Base-by-base conservation (phyloP, 805 yeast genomes). In the Nakazawaea holstii region DNA sequence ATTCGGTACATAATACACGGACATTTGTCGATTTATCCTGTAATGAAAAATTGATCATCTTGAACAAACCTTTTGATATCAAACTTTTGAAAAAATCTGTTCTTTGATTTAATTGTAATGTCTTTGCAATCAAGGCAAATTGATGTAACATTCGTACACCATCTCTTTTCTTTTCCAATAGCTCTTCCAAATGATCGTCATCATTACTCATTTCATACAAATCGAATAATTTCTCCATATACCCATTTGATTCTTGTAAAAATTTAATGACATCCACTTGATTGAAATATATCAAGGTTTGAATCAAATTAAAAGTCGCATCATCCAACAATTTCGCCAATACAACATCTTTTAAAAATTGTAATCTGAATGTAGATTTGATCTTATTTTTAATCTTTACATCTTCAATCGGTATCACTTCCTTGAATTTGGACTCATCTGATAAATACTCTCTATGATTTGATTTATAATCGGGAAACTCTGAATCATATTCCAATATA, bases 401-500 rank as follows among this genome's bases (percentile, higher is more conserved):
- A 55, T 80, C 75, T 2, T 73, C 67, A 10, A 84, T 69, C 0
- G 90, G 89, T 13, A 87, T 66, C 3, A 90, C 86, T 54, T 84
- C 84, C 60, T 84, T 84, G 66, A 87, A 84, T 36, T 73, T 72
- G 6, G 82, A 66, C 40, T 79, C 79, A 52, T 80, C 74, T 3
- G 60, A 58, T 30, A 89, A 61, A 58, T 77, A 84, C 20, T 78
- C 79, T 45, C 97, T 69, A 66, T 87, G 88, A 55, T 87, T 84
- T 4, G 96, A 88, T 62, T 88, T 90, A 53, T 74, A 73, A 11
- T 73, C 72, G 1, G 97, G 96, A 57, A 77, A 88, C 48, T 87
- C 95, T 0, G 94, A 86, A 61, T 94, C 97, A 62, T 89, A 85
- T 62, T 94, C 99, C 41, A 92, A 65, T 10, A 89, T 84, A 1